These are phyloP conservation scores for Raphanus hybrid DNA, from an alignment of 441 rosid species.

Conservation along the genomic window DNA sequence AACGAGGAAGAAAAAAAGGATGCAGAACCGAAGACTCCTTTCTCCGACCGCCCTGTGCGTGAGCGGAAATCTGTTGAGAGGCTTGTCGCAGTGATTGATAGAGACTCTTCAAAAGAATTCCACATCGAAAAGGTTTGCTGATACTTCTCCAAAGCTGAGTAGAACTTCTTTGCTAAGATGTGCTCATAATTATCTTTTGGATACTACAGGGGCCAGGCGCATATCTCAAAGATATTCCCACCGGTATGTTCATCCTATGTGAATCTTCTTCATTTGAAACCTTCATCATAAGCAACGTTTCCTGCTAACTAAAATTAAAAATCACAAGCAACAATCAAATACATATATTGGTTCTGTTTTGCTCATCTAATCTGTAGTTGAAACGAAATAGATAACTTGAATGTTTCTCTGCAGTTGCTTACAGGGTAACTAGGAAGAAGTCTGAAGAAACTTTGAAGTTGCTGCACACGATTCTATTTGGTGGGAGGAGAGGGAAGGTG, in stretches of 20 bases:
- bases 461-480: slow-evolving; percentile 79
- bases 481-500: slow-evolving; percentile 94
- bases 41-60: slow-evolving; percentile 85
- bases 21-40: slow-evolving; percentile 73
- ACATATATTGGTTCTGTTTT: slow-evolving; percentile 2
- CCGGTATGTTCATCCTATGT: slow-evolving; percentile 58
- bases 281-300: no score
- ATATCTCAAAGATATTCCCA: slow-evolving; percentile 88
- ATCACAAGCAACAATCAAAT: background rate
- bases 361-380: slow-evolving; percentile 11
- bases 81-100: slow-evolving; percentile 83
- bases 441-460: slow-evolving; percentile 78
- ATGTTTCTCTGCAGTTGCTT: slow-evolving; percentile 64
- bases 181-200: slow-evolving; percentile 34
- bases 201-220: slow-evolving; percentile 87
- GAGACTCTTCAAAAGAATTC: slow-evolving; percentile 72
- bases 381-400: slow-evolving; percentile 23
- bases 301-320: no score
- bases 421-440: slow-evolving; percentile 81
- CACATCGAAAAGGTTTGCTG: slow-evolving; percentile 77
- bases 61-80: slow-evolving; percentile 97
- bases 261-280: background rate
- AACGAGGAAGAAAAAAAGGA: slow-evolving; percentile 51
- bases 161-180: slow-evolving; percentile 15
- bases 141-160: slow-evolving; percentile 23